Evolutionary conservation across 2,329 filamentous ascomycete species (phyloP), one percentile per base, ranked within the genome.

Genomic region (Cladophialophora exuberans): DNA sequence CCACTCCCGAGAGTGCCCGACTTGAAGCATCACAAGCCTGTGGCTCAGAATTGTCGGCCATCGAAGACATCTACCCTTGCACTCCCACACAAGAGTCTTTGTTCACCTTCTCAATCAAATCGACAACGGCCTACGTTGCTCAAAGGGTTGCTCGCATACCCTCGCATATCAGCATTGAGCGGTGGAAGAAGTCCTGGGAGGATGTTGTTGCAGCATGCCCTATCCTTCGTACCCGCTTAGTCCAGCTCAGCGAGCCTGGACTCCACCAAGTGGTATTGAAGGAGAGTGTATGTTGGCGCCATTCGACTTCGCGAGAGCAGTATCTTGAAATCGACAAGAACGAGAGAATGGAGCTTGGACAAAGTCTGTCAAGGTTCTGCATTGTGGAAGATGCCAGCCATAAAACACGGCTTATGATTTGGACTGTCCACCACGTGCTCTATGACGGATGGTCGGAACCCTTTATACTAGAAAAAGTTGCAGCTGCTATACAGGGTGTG

Each of bases 341-440:
- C 2, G 30, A 72, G 3, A 66, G 69, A 6, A 65, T 66, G 18
- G 64, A 69, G 20, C 70, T 74, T 30, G 73, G 73, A 22, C 69
- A 64, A 4, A 45, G 55, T 2, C 53, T 76, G 7, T 67, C 68
- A 13, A 64, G 67, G 11, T 75, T 72, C 55, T 68, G 67, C 0
- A 68, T 76, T 22, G 66, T 74, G 3, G 56, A 67, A 20, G 58
- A 68, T 2, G 56, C 43, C 15, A 39, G 46, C 6, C 65, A 64
- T 1, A 60, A 64, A 10, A 50, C 52, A 30, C 59, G 61, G 2
- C 72, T 77, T 59, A 75, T 82, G 15, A 70, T 79, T 3, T 77
- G 77, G 69, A 76, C 76, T 0, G 72, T 79, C 46, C 79, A 81
- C 54, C 79, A 81, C 49, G 76, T 76, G 4, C 67, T 81, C 1